Conservation (phyloP, 2,329 filamentous ascomycete genomes). For the Ophiostoma perfectum region DNA sequence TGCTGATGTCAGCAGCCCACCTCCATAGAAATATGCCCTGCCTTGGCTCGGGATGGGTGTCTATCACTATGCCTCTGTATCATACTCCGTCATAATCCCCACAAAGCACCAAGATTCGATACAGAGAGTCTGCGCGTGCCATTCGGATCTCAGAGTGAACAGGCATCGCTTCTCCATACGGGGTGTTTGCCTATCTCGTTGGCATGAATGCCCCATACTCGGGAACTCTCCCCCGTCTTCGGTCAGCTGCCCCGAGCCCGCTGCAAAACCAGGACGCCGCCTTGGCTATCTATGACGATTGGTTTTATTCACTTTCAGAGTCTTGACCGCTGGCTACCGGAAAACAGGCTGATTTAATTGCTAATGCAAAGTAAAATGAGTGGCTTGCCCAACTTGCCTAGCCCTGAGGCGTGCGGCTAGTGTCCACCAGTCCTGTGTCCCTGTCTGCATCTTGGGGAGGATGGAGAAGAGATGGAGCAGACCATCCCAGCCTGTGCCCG, state of each 20-base stretch:
- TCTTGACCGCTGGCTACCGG: background rate
- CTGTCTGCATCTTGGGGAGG: background rate
- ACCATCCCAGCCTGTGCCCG: background rate
- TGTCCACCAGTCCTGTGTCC: background rate
- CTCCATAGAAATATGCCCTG: background rate
- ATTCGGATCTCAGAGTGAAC: background rate
- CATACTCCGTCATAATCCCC: background rate
- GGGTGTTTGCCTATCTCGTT: background rate
- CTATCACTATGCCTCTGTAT: background rate
- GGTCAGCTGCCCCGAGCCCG: background rate
- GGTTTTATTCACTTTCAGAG: background rate
- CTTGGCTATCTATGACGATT: background rate
- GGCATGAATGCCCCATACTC: background rate
- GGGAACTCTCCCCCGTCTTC: background rate
- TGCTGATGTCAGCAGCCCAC: constrained; percentile 4
- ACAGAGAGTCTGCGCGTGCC: background rate
- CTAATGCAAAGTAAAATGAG: background rate
- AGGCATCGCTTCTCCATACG: background rate
- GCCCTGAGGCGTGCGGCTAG: background rate
- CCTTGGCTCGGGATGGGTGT: no score
- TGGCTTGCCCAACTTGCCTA: background rate
- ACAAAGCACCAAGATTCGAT: background rate
- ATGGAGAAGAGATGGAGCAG: constrained; percentile 6
- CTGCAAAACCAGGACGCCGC: background rate
- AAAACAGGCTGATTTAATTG: background rate